Percentiles rank a stretch among this genome's conserved stretches.
Evolutionary conservation across 306 rosid genomes (phyloP).

Genomic region (Cicer bijugum): DNA sequence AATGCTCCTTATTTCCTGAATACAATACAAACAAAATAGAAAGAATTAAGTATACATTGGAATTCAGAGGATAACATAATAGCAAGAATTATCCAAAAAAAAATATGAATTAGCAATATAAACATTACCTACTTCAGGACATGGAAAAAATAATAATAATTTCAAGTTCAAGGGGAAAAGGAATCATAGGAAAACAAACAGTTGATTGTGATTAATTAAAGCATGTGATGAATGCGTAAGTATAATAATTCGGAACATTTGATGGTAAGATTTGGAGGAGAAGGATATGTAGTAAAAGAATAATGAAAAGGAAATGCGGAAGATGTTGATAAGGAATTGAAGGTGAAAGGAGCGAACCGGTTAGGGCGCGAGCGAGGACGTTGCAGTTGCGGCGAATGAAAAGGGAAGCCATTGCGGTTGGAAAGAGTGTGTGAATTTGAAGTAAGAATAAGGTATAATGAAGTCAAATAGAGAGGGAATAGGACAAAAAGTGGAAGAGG

Average conservation of each 20-base stretch:
- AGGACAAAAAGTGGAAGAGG: not conserved
- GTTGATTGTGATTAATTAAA: not conserved
- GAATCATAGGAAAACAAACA: conserved; percentile 19
- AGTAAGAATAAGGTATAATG: not conserved
- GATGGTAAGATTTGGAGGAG: not conserved
- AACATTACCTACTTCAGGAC: conserved; percentile 4
- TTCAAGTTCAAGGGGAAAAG: too few relatives aligned
- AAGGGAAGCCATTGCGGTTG: conserved; percentile 55
- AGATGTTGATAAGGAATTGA: not conserved
- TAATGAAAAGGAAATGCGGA: not conserved
- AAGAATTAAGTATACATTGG: conserved; percentile 10
- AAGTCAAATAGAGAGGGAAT: conserved; percentile 9
- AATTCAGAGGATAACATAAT: conserved; percentile 12
- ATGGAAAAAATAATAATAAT: not conserved
- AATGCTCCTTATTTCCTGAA: conserved; percentile 50
- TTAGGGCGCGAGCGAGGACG: conserved; percentile 48
- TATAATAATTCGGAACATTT: not conserved
- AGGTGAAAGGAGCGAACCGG: conserved; percentile 46
- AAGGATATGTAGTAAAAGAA: not conserved
- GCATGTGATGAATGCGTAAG: not conserved
- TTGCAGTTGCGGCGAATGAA: conserved; percentile 52
- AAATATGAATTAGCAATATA: not conserved
- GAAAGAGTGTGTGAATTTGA: not conserved
- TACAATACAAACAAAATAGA: conserved; percentile 17
- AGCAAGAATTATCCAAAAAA: not conserved